Evolutionary conservation across 495 filamentous ascomycete species (phyloP).

Genomic region (Penicillium robsamsonii): DNA sequence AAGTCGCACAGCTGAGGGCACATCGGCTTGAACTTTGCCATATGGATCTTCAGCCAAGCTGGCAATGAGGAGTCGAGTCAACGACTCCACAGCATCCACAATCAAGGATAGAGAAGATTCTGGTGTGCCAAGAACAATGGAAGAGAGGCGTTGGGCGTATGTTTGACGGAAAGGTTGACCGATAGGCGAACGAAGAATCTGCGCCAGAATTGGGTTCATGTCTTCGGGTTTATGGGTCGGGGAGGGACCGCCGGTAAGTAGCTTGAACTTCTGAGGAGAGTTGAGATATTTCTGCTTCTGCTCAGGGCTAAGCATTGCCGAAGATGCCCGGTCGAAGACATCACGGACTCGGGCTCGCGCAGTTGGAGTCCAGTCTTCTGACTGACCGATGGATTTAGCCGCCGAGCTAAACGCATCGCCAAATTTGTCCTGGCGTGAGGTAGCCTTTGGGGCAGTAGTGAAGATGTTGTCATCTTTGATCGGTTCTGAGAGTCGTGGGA

Average conservation of each 20-base stretch:
- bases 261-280: slow-evolving; percentile 38
- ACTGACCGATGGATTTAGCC: slow-evolving; percentile 59
- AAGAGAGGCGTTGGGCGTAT: slow-evolving; percentile 58
- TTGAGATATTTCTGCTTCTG: slow-evolving; percentile 41
- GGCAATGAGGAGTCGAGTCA: slow-evolving; percentile 65
- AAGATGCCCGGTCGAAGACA: slow-evolving; percentile 43
- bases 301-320: slow-evolving; percentile 42
- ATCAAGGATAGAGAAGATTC: slow-evolving; percentile 62
- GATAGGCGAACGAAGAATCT: slow-evolving; percentile 47
- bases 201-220: slow-evolving; percentile 37
- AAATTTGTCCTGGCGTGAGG: slow-evolving; percentile 47
- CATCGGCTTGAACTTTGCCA: slow-evolving; percentile 78
- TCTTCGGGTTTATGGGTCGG: slow-evolving; percentile 36
- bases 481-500: slow-evolving; percentile 52
- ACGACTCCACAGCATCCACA: slow-evolving; percentile 65
- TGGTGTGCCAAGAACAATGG: slow-evolving; percentile 66
- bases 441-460: slow-evolving; percentile 44
- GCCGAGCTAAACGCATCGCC: slow-evolving; percentile 53
- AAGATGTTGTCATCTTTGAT: slow-evolving; percentile 62
- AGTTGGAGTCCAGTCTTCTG: slow-evolving; percentile 47
- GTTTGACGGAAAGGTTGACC: slow-evolving; percentile 72
- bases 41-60: slow-evolving; percentile 82
- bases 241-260: slow-evolving; percentile 35
- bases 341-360: slow-evolving; percentile 44
- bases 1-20: slow-evolving; percentile 67